Evolutionary conservation across 345 rosid genomes (phyloP).

Genomic region (Lepidium didymum): DNA sequence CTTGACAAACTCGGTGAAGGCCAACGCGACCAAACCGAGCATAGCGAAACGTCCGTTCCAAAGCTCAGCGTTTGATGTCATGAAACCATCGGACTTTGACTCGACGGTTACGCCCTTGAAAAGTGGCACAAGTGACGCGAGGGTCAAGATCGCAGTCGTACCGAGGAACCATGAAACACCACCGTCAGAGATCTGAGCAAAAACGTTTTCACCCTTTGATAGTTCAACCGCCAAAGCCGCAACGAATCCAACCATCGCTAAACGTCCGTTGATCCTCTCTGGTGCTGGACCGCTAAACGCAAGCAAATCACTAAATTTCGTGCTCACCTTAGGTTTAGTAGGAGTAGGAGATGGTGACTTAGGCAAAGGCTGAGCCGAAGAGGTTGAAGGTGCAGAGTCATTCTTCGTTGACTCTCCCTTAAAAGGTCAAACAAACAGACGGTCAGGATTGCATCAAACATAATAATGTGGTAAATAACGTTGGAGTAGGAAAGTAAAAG

Average conservation of each 20-base stretch:
- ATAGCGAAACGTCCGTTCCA: slow-evolving; percentile 85
- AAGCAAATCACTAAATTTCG: slow-evolving; percentile 47
- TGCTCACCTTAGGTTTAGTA: slow-evolving; percentile 39
- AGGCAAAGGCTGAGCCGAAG: slow-evolving; percentile 19
- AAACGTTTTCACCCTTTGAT: slow-evolving; percentile 58
- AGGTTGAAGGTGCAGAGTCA: slow-evolving; percentile 22
- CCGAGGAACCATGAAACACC: slow-evolving; percentile 59
- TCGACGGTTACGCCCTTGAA: slow-evolving; percentile 51
- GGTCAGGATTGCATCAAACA: not conserved
- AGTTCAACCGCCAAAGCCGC: slow-evolving; percentile 64
- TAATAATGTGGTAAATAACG: not conserved
- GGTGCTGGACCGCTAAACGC: slow-evolving; percentile 88
- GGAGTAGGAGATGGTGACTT: slow-evolving; percentile 20
- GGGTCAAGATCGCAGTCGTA: slow-evolving; percentile 43
- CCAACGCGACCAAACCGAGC: slow-evolving; percentile 75
- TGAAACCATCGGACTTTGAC: slow-evolving; percentile 45
- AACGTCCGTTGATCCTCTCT: slow-evolving; percentile 79
- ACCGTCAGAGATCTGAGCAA: slow-evolving; percentile 51
- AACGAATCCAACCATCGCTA: slow-evolving; percentile 86
- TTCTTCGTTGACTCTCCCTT: slow-evolving; percentile 18
- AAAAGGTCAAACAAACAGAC: not conserved
- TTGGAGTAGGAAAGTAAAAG: not conserved
- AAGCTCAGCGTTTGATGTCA: slow-evolving; percentile 79
- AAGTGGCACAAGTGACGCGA: slow-evolving; percentile 59
- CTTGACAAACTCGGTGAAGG: slow-evolving; percentile 61